A percentile compares a stretch with the other conserved stretches of the same genome.
Evolutionary conservation across 2,329 filamentous ascomycete species (phyloP).

Genomic region (Venturia aucupariae): DNA sequence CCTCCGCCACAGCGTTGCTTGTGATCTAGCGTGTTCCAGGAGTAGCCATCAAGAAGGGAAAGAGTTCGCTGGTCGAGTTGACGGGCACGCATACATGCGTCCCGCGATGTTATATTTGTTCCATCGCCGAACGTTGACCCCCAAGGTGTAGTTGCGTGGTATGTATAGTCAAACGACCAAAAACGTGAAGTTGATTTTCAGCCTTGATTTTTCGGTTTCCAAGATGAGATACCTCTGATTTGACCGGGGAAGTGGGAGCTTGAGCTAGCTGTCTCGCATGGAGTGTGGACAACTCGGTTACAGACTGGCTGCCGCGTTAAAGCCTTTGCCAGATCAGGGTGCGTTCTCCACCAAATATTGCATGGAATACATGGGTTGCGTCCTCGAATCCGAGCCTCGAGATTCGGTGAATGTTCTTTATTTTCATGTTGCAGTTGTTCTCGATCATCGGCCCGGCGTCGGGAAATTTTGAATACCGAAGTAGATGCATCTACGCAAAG

Average conservation of each 20-base stretch:
- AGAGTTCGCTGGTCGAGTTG: no score
- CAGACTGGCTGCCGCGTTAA: background rate
- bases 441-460: background rate
- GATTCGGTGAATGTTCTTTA: background rate
- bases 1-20: no score
- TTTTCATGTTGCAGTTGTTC: background rate
- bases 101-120: no score
- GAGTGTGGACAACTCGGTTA: background rate
- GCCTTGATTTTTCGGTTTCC: background rate
- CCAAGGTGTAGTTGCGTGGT: no score
- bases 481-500: background rate
- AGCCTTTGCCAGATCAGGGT: background rate
- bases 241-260: conserved; percentile 1
- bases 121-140: no score
- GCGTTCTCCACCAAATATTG: background rate
- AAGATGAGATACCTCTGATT: background rate
- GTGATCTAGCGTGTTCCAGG: background rate
- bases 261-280: background rate
- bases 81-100: no score
- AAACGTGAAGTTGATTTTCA: no score
- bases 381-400: no score
- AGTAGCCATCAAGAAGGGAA: no score
- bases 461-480: background rate
- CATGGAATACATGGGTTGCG: no score
- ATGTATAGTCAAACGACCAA: no score